Conservation (phyloP, 257 asterid genomes). For the Fraxinus cuspidata region DNA sequence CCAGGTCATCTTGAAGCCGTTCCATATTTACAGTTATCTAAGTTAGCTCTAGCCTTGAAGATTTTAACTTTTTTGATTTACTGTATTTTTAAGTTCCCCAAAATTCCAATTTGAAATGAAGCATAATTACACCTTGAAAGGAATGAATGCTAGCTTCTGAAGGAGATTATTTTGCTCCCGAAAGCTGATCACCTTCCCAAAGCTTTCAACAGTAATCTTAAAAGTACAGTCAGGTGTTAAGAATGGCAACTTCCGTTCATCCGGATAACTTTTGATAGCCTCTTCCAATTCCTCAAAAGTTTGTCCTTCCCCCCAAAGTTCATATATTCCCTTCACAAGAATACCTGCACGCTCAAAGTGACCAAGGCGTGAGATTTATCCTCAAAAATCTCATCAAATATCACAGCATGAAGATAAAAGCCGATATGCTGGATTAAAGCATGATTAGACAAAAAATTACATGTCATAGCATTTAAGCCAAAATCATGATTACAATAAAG, state of each 20-base stretch:
- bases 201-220: slow-evolving; percentile 73
- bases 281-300: slow-evolving; percentile 81
- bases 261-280: slow-evolving; percentile 66
- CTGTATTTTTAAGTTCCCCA: slow-evolving; percentile 7
- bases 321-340: slow-evolving; percentile 93
- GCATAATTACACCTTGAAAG: slow-evolving; percentile 63
- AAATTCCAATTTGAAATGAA: background rate
- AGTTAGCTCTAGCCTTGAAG: background rate
- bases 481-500: background rate
- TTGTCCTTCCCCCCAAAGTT: slow-evolving; percentile 89
- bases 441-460: background rate
- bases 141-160: slow-evolving; percentile 67
- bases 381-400: background rate
- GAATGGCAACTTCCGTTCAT: slow-evolving; percentile 67
- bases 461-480: background rate
- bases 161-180: slow-evolving; percentile 74
- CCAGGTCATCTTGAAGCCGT: background rate
- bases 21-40: background rate
- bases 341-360: slow-evolving; percentile 53
- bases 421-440: background rate
- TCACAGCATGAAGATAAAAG: background rate
- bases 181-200: slow-evolving; percentile 76
- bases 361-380: background rate
- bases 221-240: slow-evolving; percentile 66
- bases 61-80: background rate